Evolutionary conservation across 164 flowering plant species (phyloP), one percentile per base, ranked within the genome.

Genomic region (Piper betle): DNA sequence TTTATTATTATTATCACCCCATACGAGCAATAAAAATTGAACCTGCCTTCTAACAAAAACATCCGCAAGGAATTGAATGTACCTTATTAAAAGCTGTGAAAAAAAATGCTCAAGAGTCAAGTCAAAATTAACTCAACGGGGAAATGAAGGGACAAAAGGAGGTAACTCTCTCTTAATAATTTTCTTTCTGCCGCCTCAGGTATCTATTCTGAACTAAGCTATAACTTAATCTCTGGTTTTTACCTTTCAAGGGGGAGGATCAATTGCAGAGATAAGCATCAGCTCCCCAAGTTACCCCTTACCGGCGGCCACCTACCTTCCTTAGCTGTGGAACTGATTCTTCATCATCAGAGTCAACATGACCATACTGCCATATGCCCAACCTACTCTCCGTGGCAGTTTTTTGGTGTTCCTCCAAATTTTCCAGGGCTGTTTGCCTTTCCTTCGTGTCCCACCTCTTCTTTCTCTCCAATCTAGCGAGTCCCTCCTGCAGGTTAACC

Each of bases 351-450:
- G 97, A 94, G 63, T 83, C 76, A 60, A 94, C 66, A 65, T 94
- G 94, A 15, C 99, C 99, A 58, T 91, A 91, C 71, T 83, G 80
- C 99, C 99, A 94, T 75, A 91, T 91, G 39, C 84, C 80, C 16
- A 64, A 75, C 74, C 96, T 82, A 43, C 57, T 71, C 9, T 66
- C 66, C 66, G 68, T 68, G 1, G 99, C 97, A 55, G 85, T 86
- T 43, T 68, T 80, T 72, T 90, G 89, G 74, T 75, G 73, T 57
- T 78, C 80, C 66, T 94, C 95, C 77, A 94, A 61, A 53, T 78
- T 82, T 39, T 86, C 96, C 39, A 88, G 67, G 58, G 84, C 84
- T 6, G 67, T 39, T 68, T 80, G 79, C 64, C 81, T 85, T 13
- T 91, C 96, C 66, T 64, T 81, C 3, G 77, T 40, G 42, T 85